phyloP scores from a whole-genome alignment of 2,329 filamentous ascomycete species.

The Arthrinium phaeospermum region DNA sequence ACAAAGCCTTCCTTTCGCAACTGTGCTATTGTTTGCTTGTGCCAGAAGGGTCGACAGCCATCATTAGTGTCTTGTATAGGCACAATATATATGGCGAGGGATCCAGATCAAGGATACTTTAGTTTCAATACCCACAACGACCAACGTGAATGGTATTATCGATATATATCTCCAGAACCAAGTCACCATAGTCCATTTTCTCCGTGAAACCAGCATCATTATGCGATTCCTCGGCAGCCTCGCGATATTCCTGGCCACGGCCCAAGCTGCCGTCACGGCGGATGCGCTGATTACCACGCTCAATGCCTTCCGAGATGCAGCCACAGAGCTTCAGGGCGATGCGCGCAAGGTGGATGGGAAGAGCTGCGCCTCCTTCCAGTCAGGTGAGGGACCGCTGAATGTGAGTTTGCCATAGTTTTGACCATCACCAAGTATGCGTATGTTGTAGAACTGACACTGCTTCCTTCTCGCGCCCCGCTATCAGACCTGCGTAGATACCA shows the following conservation, averaged over 20 bases:
- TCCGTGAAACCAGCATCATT: background rate
- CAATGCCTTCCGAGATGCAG: background rate
- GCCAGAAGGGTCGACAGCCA: background rate
- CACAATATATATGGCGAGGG: background rate
- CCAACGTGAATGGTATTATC: background rate
- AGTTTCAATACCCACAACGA: background rate
- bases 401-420: background rate
- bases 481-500: background rate
- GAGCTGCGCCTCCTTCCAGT: background rate
- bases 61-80: background rate
- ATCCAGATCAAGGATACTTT: background rate
- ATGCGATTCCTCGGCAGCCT: background rate
- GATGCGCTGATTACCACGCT: background rate
- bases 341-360: background rate
- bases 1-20: background rate
- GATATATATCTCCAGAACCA: background rate
- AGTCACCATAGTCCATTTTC: background rate
- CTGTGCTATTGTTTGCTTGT: background rate
- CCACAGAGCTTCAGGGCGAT: background rate
- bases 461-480: no score
- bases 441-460: background rate
- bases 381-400: background rate
- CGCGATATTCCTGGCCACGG: conserved; percentile 8
- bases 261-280: background rate
- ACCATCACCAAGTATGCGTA: background rate